Base-by-base conservation (phyloP, 352 stramenopile species). In the Phytopythium cucurbitacearum region DNA sequence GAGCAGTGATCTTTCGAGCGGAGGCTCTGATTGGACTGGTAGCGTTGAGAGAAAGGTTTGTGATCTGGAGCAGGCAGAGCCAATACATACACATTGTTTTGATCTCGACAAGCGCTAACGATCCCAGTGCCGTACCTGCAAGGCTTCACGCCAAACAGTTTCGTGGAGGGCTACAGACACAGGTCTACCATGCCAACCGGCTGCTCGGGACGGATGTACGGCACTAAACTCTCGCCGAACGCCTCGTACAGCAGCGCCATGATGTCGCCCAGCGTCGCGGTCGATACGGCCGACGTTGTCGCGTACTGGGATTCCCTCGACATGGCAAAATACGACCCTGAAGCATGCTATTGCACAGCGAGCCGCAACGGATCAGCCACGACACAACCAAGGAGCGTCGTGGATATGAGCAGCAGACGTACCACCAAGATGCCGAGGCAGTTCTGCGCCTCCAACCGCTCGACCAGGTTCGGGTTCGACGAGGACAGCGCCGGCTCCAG, bases 381-480 rank as follows among this genome's bases (percentile, higher is more conserved):
- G 16, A 35, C 40, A 46, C 38, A 28, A 35, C 16, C 5, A 35
- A 44, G 8, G 11, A 16, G 40, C 36, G 2, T 44, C 40, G 51
- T 35, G 51, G 7, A 13, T 40, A 52, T 5, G 15, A 44, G 7
- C 13, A 39, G 33, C 1, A 10, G 21, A 51, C 75, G 62, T 71
- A 94, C 81, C 72, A 93, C 83, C 4, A 95, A 62, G 39, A 93
- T 92, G n/a, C 85, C 85, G 12, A 94, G 57, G 40, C 85, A 95
- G 60, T 94, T 87, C 39, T 94, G 82, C 3, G 87, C 87, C 53
- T 95, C 83, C 12, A 92, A 68, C 37, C 85, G 72, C 61, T 95
- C 74, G 34, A 95, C 71, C 40, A 92, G 57, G 57, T 91, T 91
- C 3, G 76, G 69, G 34, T 90, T 89, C 2, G 78, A 83, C 11